Percentiles rank a stretch among this genome's conserved stretches.
Evolutionary conservation across 495 filamentous ascomycete genomes (phyloP).

Genomic region (Penicillium bialowiezense): DNA sequence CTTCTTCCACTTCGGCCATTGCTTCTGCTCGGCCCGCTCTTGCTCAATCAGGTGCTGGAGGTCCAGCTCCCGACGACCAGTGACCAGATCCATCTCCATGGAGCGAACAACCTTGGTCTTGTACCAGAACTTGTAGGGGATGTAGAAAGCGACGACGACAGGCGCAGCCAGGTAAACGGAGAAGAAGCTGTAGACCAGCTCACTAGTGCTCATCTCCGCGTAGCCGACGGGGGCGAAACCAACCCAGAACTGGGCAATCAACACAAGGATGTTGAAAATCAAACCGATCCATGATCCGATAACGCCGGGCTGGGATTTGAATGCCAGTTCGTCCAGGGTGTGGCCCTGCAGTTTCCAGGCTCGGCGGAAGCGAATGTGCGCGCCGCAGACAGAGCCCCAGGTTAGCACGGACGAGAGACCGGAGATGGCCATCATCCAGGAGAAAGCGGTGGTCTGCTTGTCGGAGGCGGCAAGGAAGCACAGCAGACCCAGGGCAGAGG

Average conservation of each 20-base stretch:
- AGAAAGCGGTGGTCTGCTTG: constrained; percentile 63
- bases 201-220: constrained; percentile 32
- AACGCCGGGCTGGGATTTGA: constrained; percentile 74
- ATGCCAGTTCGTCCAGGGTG: constrained; percentile 71
- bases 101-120: constrained; percentile 63
- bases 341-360: constrained; percentile 73
- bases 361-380: constrained; percentile 87
- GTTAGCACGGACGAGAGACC: constrained; percentile 89
- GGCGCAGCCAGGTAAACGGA: constrained; percentile 76
- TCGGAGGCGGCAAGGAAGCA: constrained; percentile 72
- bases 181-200: constrained; percentile 67
- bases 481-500: constrained; percentile 69
- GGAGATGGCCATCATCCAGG: constrained; percentile 87
- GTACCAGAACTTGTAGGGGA: constrained; percentile 77
- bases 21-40: constrained; percentile 66
- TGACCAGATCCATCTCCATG: constrained; percentile 78
- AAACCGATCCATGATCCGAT: constrained; percentile 84
- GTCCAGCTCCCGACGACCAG: constrained; percentile 87
- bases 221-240: constrained; percentile 76
- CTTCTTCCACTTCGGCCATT: constrained; percentile 87
- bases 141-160: constrained; percentile 71
- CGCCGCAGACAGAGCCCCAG: constrained; percentile 85
- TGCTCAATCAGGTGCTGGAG: constrained; percentile 69
- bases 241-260: constrained; percentile 92
- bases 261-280: constrained; percentile 72